phyloP scores from a whole-genome alignment of 179 eudicot genomes.

The Actinidia chinensis region DNA sequence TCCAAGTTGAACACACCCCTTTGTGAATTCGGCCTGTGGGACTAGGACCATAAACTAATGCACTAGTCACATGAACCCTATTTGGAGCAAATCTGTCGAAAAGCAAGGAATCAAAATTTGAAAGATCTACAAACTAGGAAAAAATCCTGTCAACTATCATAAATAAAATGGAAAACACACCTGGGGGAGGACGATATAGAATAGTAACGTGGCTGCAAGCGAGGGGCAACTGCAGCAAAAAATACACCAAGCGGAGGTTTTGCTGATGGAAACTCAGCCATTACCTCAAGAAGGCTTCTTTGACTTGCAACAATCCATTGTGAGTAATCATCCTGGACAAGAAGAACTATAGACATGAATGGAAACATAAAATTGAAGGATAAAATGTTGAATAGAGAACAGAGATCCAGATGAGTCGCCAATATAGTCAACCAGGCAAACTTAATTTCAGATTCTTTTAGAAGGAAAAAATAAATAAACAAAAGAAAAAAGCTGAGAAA shows the following conservation, averaged over 20 bases:
- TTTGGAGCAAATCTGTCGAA: constrained; percentile 57
- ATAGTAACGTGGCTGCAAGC: constrained; percentile 70
- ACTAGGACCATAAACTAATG: constrained; percentile 58
- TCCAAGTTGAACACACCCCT: constrained; percentile 78
- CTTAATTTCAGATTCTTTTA: not conserved
- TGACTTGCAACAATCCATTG: constrained; percentile 76
- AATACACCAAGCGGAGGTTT: constrained; percentile 76
- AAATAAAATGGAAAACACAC: constrained; percentile 24
- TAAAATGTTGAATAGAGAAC: not conserved
- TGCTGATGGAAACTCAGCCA: constrained; percentile 69
- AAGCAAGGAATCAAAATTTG: not conserved
- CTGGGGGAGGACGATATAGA: constrained; percentile 74
- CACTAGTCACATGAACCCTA: constrained; percentile 75
- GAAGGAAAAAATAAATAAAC: not conserved
- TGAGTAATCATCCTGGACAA: constrained; percentile 61
- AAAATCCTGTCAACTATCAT: not conserved
- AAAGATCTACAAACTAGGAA: not conserved
- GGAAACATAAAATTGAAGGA: not conserved
- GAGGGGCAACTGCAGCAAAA: constrained; percentile 75
- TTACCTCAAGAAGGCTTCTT: constrained; percentile 71
- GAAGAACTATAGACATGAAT: not conserved
- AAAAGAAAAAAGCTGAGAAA: not conserved
- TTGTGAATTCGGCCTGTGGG: constrained; percentile 71
- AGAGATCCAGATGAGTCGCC: constrained; percentile 5
- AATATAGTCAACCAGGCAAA: not conserved